Conservation (phyloP, 768 basidiomycete species). For the Mycena epipterygia region DNA sequence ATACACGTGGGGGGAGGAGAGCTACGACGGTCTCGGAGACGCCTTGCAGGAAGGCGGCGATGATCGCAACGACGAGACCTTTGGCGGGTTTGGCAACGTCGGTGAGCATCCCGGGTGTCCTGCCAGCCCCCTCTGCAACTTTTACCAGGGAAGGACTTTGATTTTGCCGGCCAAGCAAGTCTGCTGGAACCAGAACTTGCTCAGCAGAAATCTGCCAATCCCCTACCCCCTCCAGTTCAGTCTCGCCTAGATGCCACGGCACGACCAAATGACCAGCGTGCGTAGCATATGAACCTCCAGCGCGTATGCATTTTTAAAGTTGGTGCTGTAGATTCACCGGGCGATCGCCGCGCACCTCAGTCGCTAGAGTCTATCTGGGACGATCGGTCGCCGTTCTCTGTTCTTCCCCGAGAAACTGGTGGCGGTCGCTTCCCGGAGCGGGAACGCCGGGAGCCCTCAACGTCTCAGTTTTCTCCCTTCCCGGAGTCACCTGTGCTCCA, state of each 20-base stretch:
- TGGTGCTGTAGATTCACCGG: slow-evolving; percentile 37
- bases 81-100: slow-evolving; percentile 78
- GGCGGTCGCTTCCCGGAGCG: slow-evolving; percentile 55
- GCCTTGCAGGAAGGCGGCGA: slow-evolving; percentile 90
- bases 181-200: slow-evolving; percentile 49
- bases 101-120: slow-evolving; percentile 65
- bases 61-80: slow-evolving; percentile 97
- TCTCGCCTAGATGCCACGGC: slow-evolving; percentile 4
- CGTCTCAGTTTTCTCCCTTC: slow-evolving; percentile 58
- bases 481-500: slow-evolving; percentile 44
- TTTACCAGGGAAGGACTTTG: slow-evolving; percentile 87
- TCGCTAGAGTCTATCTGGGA: slow-evolving; percentile 87
- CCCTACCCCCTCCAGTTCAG: not conserved
- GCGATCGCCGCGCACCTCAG: slow-evolving; percentile 56
- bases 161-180: slow-evolving; percentile 70
- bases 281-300: not conserved
- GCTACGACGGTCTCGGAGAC: slow-evolving; percentile 91
- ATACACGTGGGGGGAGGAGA: slow-evolving; percentile 93
- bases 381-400: slow-evolving; percentile 82
- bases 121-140: slow-evolving; percentile 23
- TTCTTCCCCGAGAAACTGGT: slow-evolving; percentile 70
- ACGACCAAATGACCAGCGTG: slow-evolving; percentile 23
- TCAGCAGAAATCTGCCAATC: slow-evolving; percentile 28
- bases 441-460: slow-evolving; percentile 49
- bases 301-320: slow-evolving; percentile 3